Conservation (phyloP, 768 basidiomycete species). For the Pulveroboletus sp. region DNA sequence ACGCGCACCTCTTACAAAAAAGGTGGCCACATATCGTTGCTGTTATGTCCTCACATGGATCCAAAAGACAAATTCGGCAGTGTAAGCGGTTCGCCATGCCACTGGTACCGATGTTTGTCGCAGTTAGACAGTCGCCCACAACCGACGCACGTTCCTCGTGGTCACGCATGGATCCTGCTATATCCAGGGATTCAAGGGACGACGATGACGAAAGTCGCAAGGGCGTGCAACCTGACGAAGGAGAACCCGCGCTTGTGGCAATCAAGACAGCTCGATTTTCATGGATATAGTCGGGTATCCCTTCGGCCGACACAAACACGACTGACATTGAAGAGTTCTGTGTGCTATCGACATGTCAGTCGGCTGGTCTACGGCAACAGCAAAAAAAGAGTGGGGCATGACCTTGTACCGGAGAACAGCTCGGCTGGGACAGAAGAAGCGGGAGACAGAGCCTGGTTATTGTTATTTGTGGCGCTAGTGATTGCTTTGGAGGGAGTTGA, state of each 20-base stretch:
- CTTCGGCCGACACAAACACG: slow-evolving; percentile 28
- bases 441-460: slow-evolving; percentile 9
- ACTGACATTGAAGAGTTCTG: slow-evolving; percentile 9
- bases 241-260: slow-evolving; percentile 26
- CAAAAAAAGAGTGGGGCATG: background rate
- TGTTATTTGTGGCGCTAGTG: background rate
- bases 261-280: slow-evolving; percentile 30
- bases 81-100: slow-evolving; percentile 30
- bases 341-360: slow-evolving; percentile 4
- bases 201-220: slow-evolving; percentile 22
- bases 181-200: slow-evolving; percentile 21
- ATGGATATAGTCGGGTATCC: slow-evolving; percentile 27
- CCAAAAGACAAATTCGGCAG: slow-evolving; percentile 46
- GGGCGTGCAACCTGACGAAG: slow-evolving; percentile 15
- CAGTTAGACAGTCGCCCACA: background rate
- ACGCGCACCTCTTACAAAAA: slow-evolving; percentile 50
- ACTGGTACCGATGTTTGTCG: background rate
- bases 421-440: slow-evolving; percentile 10
- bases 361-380: background rate
- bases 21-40: slow-evolving; percentile 62
- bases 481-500: background rate
- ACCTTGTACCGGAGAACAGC: slow-evolving; percentile 17
- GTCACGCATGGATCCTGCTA: background rate
- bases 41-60: slow-evolving; percentile 49
- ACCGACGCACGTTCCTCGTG: background rate